Evolutionary conservation across 202 grass and related monocot species (phyloP).

Genomic region (Panicum hallii): DNA sequence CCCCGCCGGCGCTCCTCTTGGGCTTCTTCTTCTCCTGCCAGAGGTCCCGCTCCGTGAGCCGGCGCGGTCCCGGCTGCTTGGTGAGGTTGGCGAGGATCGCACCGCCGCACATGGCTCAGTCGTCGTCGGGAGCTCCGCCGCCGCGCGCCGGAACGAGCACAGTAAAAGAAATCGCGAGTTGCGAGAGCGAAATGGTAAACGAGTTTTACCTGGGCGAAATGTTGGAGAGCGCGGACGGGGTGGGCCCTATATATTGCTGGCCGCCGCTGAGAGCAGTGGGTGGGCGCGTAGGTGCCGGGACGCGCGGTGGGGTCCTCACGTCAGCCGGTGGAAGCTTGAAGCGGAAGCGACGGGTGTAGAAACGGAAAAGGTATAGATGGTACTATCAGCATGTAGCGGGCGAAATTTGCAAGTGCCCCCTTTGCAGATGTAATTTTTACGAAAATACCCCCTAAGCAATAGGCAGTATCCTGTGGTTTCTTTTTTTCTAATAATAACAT

Average conservation of each 20-base stretch:
- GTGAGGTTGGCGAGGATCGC: slow-evolving; percentile 61
- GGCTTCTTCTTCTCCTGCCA: slow-evolving; percentile 70
- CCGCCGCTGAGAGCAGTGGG: not conserved
- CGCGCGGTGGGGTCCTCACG: not conserved
- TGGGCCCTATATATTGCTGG: slow-evolving; percentile 16
- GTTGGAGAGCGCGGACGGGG: not conserved
- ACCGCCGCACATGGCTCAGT: slow-evolving; percentile 78
- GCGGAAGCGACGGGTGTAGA: not conserved
- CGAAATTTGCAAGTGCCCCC: not conserved
- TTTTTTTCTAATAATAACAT: too few species aligned
- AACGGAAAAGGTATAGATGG: not conserved
- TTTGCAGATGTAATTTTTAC: too few species aligned
- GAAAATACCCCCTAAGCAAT: too few species aligned
- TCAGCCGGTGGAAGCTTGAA: not conserved
- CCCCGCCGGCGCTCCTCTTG: slow-evolving; percentile 34
- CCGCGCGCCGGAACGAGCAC: slow-evolving; percentile 15
- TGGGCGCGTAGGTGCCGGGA: slow-evolving; percentile 8
- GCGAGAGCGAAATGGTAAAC: slow-evolving; percentile 19
- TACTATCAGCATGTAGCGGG: too few species aligned
- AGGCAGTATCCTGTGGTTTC: too few species aligned
- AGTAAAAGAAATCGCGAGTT: slow-evolving; percentile 2
- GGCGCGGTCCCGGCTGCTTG: slow-evolving; percentile 33
- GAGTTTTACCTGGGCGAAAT: slow-evolving; percentile 13
- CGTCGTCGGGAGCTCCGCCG: slow-evolving; percentile 36
- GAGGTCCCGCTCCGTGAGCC: slow-evolving; percentile 51